phyloP scores from a whole-genome alignment of 2,329 filamentous ascomycete genomes.

The Colletotrichum gigasporum region DNA sequence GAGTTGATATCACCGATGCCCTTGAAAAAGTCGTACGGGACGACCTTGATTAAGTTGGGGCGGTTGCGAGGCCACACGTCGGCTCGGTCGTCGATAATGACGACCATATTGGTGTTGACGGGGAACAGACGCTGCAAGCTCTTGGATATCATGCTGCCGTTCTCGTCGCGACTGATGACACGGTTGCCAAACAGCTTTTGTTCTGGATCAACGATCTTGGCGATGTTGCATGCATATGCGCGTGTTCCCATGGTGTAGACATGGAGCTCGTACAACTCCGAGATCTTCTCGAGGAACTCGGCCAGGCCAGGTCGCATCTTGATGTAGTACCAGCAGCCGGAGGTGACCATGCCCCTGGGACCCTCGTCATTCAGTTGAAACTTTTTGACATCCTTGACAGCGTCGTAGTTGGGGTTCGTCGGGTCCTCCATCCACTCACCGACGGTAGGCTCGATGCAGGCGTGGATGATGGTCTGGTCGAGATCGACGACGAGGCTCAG shows the following conservation, averaged over 20 bases:
- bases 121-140: slow-evolving; percentile 91
- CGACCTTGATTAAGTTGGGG: slow-evolving; percentile 92
- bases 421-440: slow-evolving; percentile 94
- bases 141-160: slow-evolving; percentile 91
- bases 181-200: slow-evolving; percentile 91
- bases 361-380: slow-evolving; percentile 93
- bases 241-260: slow-evolving; percentile 99
- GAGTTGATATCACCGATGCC: slow-evolving; percentile 99
- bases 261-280: slow-evolving; percentile 89
- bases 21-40: slow-evolving; percentile 96
- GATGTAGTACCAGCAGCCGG: slow-evolving; percentile 95
- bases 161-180: slow-evolving; percentile 96
- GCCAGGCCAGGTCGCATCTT: slow-evolving; percentile 91
- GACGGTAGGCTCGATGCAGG: slow-evolving; percentile 95
- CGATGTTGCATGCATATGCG: slow-evolving; percentile 95
- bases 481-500: slow-evolving; percentile 95
- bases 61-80: slow-evolving; percentile 95
- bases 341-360: slow-evolving; percentile 69
- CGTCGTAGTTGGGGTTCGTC: slow-evolving; percentile 88
- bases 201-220: slow-evolving; percentile 90
- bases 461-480: slow-evolving; percentile 98
- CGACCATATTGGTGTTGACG: slow-evolving; percentile 98
- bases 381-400: slow-evolving; percentile 85
- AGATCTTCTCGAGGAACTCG: slow-evolving; percentile 81
- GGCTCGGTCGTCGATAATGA: slow-evolving; percentile 96